Evolutionary conservation across 2,329 filamentous ascomycete genomes (phyloP).

Genomic region (Fusarium coicis): DNA sequence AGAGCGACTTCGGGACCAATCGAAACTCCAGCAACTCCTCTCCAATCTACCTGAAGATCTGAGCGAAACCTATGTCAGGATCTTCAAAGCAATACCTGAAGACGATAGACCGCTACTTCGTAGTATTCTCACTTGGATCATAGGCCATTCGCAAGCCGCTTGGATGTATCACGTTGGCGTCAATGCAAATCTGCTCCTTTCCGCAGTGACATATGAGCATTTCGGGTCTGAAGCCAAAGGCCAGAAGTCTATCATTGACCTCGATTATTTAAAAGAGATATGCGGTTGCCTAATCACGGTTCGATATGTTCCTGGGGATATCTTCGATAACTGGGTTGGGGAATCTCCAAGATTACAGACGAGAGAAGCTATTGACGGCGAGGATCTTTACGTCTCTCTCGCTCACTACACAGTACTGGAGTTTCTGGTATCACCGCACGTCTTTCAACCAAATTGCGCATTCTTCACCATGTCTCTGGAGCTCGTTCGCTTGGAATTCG

Average conservation of each 20-base stretch:
- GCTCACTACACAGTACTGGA: background rate
- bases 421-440: background rate
- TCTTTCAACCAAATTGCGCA: accelerated
- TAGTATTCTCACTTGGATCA: background rate
- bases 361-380: accelerated
- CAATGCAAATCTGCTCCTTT: accelerated
- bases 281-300: background rate
- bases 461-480: background rate
- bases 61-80: background rate
- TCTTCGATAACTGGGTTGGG: background rate
- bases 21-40: background rate
- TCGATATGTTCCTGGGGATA: background rate
- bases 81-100: background rate
- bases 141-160: accelerated
- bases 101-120: background rate
- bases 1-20: background rate
- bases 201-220: background rate
- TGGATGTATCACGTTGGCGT: background rate
- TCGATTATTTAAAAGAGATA: background rate
- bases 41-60: background rate
- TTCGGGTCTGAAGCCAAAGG: background rate
- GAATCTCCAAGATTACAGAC: background rate
- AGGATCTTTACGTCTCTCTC: background rate
- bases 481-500: background rate
- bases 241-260: background rate